Conservation (phyloP, 208 protist species). For the Leishmania arabica region DNA sequence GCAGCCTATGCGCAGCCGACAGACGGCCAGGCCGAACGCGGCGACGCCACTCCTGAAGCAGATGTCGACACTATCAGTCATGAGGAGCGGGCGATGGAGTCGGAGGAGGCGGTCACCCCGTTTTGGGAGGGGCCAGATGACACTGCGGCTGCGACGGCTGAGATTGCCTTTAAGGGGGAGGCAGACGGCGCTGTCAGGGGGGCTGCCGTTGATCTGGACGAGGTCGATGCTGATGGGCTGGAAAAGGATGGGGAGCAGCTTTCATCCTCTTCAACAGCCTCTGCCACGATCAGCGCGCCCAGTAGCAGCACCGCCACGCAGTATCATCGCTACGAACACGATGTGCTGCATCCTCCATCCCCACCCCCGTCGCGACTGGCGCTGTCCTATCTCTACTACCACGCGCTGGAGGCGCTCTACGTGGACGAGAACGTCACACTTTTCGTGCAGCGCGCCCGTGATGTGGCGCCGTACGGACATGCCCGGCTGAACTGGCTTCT, state of each 20-base stretch:
- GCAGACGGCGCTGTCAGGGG: neutral
- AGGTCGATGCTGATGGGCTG: neutral
- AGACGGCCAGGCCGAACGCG: neutral
- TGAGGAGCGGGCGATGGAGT: neutral
- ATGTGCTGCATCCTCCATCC: neutral
- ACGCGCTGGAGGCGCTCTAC: slow-evolving; percentile 64
- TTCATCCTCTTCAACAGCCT: neutral
- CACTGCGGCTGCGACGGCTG: neutral
- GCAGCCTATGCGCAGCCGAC: neutral
- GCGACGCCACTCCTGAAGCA: neutral
- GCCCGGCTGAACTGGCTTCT: slow-evolving; percentile 78
- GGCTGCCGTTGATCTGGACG: neutral
- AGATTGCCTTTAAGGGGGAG: neutral
- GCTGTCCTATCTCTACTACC: slow-evolving; percentile 63
- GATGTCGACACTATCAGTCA: neutral
- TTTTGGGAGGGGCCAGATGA: neutral
- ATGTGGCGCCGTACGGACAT: slow-evolving; percentile 63
- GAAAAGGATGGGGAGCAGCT: neutral
- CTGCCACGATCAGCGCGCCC: neutral
- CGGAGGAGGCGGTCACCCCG: neutral
- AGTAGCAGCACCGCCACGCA: neutral
- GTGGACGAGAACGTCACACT: slow-evolving; percentile 55
- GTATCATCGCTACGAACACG: neutral
- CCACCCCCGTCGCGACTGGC: slow-evolving; percentile 32
- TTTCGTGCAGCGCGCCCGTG: slow-evolving; percentile 44